Evolutionary conservation across 2,329 filamentous ascomycete species (phyloP).

Genomic region (Xylariaceae sp.): DNA sequence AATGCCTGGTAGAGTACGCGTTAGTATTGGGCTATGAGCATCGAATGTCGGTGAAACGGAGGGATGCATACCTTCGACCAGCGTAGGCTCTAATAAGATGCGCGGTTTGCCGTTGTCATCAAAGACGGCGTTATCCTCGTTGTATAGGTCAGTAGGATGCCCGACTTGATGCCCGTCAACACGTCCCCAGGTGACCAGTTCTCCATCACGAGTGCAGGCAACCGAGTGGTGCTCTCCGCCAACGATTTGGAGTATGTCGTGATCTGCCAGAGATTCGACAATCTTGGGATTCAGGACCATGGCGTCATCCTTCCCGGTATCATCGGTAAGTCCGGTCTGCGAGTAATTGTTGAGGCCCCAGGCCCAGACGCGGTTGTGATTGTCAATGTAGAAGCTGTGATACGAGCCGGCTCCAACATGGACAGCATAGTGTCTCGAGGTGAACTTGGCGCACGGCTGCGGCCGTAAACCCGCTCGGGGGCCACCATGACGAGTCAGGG

Average conservation of each 20-base stretch:
- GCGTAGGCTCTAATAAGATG: conserved; percentile 69
- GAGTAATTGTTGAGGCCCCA: conserved; percentile 77
- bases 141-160: conserved; percentile 57
- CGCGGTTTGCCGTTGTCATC: conserved; percentile 68
- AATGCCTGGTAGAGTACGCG: conserved; percentile 38
- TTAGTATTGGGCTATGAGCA: conserved; percentile 19
- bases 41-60: background rate
- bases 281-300: conserved; percentile 72
- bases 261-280: conserved; percentile 65
- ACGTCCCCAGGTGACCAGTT: conserved; percentile 51
- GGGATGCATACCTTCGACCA: conserved; percentile 54
- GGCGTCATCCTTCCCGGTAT: conserved; percentile 68
- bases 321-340: conserved; percentile 65
- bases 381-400: conserved; percentile 71
- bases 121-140: conserved; percentile 61
- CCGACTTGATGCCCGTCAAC: conserved; percentile 56
- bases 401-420: conserved; percentile 65
- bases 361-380: conserved; percentile 65
- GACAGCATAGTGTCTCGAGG: conserved; percentile 57
- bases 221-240: conserved; percentile 72
- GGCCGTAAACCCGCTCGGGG: conserved; percentile 45
- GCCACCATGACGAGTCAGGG: conserved; percentile 40
- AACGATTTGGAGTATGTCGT: conserved; percentile 67
- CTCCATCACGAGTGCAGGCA: conserved; percentile 45
- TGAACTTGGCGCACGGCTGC: conserved; percentile 35